Evolutionary conservation across 2,329 filamentous ascomycete genomes (phyloP), one percentile per base, ranked within the genome.

Genomic region (Pseudopithomyces maydicus): DNA sequence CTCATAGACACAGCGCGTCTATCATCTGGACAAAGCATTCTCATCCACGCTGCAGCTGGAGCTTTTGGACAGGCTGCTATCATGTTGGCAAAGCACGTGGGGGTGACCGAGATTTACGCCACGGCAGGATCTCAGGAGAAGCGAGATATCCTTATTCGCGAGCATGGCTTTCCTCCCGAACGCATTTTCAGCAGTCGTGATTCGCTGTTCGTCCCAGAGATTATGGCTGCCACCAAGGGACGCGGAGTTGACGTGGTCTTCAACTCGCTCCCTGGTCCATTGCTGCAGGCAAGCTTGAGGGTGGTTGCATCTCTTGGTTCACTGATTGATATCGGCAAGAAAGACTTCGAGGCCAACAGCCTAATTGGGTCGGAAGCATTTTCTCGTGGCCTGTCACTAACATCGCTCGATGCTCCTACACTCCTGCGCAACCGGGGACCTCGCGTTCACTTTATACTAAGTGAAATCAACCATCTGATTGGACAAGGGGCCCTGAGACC

Each of bases 221-320:
- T 52, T 17, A 2, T 49, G 35, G 6, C 19, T 3, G 36, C n/a
- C 3, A 55, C 52, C 4, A 36, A 42, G 4, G 12, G 2, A 4
- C 35, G 44, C 8, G 52, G 52, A 14, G 52, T 49, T 3, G 52
- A 55, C 36, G 10, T 55, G 12, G 53, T 51, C 1, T 45, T 74
- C 47, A 73, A 74, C 59, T 43, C 29, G 7, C 38, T 62, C 2
- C 49, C 62, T 19, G 70, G 70, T 2, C 58, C 67, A 11, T 29
- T 62, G 3, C 56, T 72, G 5, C 57, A 61, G 15, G 73, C 74
- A 0, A 78, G 74, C 0, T 83, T 78, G 79, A 59, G 73, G 6
- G 80, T 77, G 38, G 67, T 83, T 1, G 79, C 80, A 0, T 12
- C 48, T 22, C 52, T 46, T 22, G 60, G 61, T 15, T n/a, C 20